A percentile compares a stretch with the other conserved stretches of the same genome.
Conservation (phyloP, 306 rosid species). For the Sophora flavescens region DNA sequence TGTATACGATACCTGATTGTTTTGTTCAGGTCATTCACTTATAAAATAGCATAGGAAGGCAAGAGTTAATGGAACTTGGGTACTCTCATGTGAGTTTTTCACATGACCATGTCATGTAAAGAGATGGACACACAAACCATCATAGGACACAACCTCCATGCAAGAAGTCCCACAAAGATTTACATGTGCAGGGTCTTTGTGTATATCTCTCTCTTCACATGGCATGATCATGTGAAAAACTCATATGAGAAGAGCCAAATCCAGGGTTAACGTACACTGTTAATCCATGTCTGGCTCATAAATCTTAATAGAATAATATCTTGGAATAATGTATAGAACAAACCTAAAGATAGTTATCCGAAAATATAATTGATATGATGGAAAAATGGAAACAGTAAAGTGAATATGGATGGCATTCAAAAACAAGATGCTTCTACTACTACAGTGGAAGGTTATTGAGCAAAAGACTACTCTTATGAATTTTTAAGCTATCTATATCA, state of each 20-base stretch:
- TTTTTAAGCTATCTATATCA: neutral
- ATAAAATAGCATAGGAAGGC: neutral
- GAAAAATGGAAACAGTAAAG: neutral
- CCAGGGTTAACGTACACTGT: neutral
- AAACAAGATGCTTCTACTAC: neutral
- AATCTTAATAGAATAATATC: conserved; percentile 16
- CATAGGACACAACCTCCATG: neutral
- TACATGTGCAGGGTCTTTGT: neutral
- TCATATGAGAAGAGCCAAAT: neutral
- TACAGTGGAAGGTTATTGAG: too few relatives aligned
- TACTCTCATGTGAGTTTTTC: neutral
- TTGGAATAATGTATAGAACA: neutral
- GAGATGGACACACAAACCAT: neutral
- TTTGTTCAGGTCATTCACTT: conserved; percentile 10
- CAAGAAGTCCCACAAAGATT: neutral
- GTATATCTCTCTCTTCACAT: conserved; percentile 6
- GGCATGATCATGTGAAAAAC: neutral
- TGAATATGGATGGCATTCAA: conserved; percentile 4
- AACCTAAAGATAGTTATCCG: neutral
- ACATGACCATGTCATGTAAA: neutral
- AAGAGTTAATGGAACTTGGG: conserved; percentile 3
- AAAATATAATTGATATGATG: neutral
- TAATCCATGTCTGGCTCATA: neutral
- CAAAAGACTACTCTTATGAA: neutral
- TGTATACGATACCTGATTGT: neutral